phyloP scores from a whole-genome alignment of 78 protist species.

The Dictyostelium firmibasis region DNA sequence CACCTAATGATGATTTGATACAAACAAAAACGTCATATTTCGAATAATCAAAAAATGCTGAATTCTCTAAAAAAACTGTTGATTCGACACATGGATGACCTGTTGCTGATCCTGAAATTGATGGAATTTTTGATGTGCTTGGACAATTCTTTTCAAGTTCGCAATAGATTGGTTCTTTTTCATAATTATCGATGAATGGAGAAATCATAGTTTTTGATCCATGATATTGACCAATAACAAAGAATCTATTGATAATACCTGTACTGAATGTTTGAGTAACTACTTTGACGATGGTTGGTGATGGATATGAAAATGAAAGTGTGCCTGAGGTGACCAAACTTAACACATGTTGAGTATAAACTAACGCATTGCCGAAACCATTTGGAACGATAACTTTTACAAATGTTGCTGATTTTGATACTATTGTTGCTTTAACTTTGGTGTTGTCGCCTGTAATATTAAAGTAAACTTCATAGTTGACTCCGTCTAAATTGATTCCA shows the following conservation, averaged over 20 bases:
- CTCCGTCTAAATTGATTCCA: neutral
- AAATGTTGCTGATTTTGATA: too few species aligned
- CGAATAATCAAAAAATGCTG: neutral
- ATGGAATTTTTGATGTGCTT: neutral
- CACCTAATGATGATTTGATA: neutral
- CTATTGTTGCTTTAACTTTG: neutral
- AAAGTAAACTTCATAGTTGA: neutral
- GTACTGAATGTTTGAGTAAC: neutral
- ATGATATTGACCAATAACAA: neutral
- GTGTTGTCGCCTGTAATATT: neutral
- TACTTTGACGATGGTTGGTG: neutral
- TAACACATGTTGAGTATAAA: neutral
- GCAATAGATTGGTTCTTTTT: neutral
- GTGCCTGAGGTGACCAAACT: neutral
- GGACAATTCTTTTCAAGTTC: neutral
- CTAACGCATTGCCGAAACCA: neutral
- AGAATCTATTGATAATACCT: neutral
- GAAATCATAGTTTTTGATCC: neutral
- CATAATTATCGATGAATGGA: neutral
- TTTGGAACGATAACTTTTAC: neutral
- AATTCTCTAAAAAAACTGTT: neutral
- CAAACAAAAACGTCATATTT: neutral
- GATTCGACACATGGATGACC: neutral
- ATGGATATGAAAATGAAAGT: neutral
- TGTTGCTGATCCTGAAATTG: neutral